Base-by-base conservation (phyloP, 2,329 filamentous ascomycete genomes). In the Phialophora chinensis region DNA sequence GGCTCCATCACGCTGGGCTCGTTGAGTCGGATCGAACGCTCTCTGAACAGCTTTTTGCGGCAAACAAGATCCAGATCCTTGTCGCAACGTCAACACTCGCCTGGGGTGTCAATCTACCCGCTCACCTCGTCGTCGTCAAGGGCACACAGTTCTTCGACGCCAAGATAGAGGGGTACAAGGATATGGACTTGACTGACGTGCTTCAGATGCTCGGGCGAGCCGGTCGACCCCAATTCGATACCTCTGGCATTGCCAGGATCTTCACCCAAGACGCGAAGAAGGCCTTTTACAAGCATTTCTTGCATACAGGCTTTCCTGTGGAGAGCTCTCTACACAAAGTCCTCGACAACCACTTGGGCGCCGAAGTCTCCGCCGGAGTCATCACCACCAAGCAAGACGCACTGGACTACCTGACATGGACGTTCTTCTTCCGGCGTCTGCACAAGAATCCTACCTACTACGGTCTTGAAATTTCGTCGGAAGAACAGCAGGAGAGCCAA, bases 361-460 rank as follows among this genome's bases (percentile, higher is more conserved):
- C 95, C 66, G 95, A 99, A 80, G 89, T 98, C 5, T 96, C 93
- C 0, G 92, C 95, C 0, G 93, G 92, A 72, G 99, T 95, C 0
- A 91, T 99, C 59, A 83, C 90, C 35, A 96, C 93, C 8, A 97
- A 97, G 79, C 95, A 99, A 79, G 95, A 99, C 79, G 95, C 95
- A 0, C 85, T 99, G 3, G 96, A 99, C 78, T 99, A 99, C 76
- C 81, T 99, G 61, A 99, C 95, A 0, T 99, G 96, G 95, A 99
- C 96, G 0, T 99, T 99, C 83, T 99, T 99, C 86, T 99, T 99
- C 85, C 88, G 96, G 2, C 86, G 95, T 11, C 82, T 99, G 47
- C 95, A 99, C 82, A 99, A 99, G 83, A 99, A 99, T 73, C 95
- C 95, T 1, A 96, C 93, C 0, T 99, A 97, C 80, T 99, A 99